Conservation (phyloP, 106 monocot genomes). For the Iris macrosiphon region DNA sequence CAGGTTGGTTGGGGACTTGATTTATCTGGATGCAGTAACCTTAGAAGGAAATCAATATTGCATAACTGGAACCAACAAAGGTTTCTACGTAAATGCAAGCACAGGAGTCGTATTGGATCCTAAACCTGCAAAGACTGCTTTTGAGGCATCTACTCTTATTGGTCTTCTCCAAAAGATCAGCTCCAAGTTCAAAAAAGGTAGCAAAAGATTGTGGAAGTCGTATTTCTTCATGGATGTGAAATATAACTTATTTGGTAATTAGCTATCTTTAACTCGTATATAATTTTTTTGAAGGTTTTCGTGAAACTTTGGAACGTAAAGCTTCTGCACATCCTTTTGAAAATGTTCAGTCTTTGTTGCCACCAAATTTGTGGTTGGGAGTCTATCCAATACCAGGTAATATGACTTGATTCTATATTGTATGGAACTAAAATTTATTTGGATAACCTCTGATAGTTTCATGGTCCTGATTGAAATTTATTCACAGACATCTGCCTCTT, state of each 20-base stretch:
- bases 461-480: too few species aligned
- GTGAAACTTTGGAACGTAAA: conserved; percentile 80
- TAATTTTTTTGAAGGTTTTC: conserved; percentile 56
- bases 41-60: conserved; percentile 85
- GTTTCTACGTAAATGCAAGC: conserved; percentile 89
- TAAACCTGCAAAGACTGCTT: conserved; percentile 50
- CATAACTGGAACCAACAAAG: conserved; percentile 85
- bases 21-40: conserved; percentile 87
- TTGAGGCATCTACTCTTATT: conserved; percentile 71
- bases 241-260: neutral
- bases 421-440: too few species aligned
- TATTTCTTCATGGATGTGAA: neutral
- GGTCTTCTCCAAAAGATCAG: conserved; percentile 92
- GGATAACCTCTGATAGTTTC: too few species aligned
- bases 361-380: conserved; percentile 81
- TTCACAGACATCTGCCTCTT: too few species aligned
- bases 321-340: conserved; percentile 92
- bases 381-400: conserved; percentile 77
- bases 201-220: neutral
- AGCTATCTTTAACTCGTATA: conserved; percentile 7
- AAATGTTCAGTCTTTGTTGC: conserved; percentile 83
- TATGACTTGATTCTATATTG: too few species aligned
- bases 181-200: conserved; percentile 95
- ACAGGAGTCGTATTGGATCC: conserved; percentile 56
- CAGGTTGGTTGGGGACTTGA: conserved; percentile 87